Evolutionary conservation across 2,329 filamentous ascomycete species (phyloP).

Genomic region (Alternaria burnsii): DNA sequence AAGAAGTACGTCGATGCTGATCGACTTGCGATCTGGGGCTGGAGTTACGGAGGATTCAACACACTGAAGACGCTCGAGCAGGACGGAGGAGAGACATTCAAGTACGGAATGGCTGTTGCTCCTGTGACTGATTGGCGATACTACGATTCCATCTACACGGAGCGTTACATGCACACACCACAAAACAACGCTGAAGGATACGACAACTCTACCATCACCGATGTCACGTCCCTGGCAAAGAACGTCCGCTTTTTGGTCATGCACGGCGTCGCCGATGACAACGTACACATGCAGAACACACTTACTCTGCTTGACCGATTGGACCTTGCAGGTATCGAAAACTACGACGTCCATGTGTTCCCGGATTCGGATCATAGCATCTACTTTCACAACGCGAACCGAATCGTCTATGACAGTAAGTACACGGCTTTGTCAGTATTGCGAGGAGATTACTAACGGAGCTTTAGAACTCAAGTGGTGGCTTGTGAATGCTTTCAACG

Average conservation of each 20-base stretch:
- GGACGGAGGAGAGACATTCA: constrained; percentile 88
- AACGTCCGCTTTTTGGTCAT: constrained; percentile 92
- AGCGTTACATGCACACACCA: constrained; percentile 96
- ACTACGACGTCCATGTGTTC: constrained; percentile 97
- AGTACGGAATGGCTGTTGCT: constrained; percentile 97
- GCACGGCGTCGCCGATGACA: constrained; percentile 97
- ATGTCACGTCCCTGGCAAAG: constrained; percentile 74
- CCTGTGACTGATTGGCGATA: constrained; percentile 98
- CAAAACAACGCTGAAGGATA: constrained; percentile 83
- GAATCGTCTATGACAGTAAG: constrained; percentile 92
- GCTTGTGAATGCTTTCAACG: constrained; percentile 97
- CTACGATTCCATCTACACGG: constrained; percentile 93
- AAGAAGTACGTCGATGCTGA: constrained; percentile 84
- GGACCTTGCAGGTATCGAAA: constrained; percentile 81
- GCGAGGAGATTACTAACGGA: constrained; percentile 6
- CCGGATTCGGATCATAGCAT: constrained; percentile 96
- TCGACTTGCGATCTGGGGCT: constrained; percentile 94
- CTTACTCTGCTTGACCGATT: constrained; percentile 86
- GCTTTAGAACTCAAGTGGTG: constrained; percentile 78
- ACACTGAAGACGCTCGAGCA: constrained; percentile 93
- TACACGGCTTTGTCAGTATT: constrained; percentile 29
- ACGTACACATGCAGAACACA: constrained; percentile 96
- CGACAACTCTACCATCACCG: constrained; percentile 74
- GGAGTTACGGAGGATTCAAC: constrained; percentile 96
- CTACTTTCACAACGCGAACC: constrained; percentile 91